These are phyloP conservation scores for Monilinia aucupariae DNA, from an alignment of 2,329 filamentous ascomycete genomes.

Conservation along the genomic window DNA sequence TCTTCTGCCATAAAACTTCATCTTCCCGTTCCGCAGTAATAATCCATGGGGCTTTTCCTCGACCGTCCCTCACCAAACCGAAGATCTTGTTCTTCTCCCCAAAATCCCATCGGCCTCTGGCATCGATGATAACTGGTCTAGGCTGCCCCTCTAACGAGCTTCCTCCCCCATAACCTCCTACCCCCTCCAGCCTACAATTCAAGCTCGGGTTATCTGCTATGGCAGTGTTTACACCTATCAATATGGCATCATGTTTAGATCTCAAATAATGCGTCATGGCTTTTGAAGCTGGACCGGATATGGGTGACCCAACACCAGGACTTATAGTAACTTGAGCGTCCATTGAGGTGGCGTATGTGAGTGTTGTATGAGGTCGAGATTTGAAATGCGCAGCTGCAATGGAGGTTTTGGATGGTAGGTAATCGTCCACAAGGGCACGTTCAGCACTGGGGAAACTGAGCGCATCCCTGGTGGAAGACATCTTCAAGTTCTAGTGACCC, in stretches of 20 bases:
- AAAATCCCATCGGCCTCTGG: conserved; percentile 9
- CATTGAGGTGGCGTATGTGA: conserved; percentile 88
- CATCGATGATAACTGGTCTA: conserved; percentile 37
- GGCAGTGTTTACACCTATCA: conserved; percentile 79
- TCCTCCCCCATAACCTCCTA: conserved; percentile 38
- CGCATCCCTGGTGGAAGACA: conserved; percentile 3
- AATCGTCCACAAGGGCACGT: background rate
- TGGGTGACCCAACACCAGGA: conserved; percentile 68
- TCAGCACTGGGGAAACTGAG: conserved; percentile 3
- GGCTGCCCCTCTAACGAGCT: conserved; percentile 39
- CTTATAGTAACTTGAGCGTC: conserved; percentile 55
- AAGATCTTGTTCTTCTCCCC: conserved; percentile 52
- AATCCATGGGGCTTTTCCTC: conserved; percentile 69
- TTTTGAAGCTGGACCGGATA: conserved; percentile 80
- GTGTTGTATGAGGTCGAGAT: conserved; percentile 53
- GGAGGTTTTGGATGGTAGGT: conserved; percentile 11
- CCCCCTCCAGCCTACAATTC: conserved; percentile 63
- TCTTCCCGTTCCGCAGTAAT: conserved; percentile 41
- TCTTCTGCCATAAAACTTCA: background rate
- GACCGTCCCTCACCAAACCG: conserved; percentile 55
- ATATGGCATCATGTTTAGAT: conserved; percentile 74
- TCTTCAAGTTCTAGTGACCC: background rate
- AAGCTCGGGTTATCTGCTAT: conserved; percentile 78
- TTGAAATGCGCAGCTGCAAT: background rate
- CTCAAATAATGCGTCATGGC: conserved; percentile 91